Conservation (phyloP, 345 rosid genomes). For the Erucastrum elatum region DNA sequence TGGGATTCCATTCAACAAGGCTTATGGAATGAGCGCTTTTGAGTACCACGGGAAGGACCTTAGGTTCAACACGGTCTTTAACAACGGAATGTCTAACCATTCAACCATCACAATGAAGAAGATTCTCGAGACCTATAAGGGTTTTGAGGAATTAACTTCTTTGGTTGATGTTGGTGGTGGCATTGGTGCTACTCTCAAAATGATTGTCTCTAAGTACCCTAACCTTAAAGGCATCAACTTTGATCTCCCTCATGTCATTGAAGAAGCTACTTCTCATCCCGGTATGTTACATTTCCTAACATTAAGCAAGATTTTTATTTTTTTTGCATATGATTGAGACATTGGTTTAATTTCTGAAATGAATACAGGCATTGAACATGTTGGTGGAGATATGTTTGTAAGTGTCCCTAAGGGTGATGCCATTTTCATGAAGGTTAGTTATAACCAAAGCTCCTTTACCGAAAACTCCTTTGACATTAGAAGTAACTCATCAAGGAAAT, state of each 20-base stretch:
- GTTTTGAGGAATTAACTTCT: conserved; percentile 61
- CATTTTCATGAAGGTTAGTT: conserved; percentile 85
- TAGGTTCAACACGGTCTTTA: conserved; percentile 78
- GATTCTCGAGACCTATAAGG: conserved; percentile 65
- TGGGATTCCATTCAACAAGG: conserved; percentile 81
- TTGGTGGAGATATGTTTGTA: conserved; percentile 90
- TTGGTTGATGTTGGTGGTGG: conserved; percentile 96
- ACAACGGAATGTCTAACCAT: conserved; percentile 67
- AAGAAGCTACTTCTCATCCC: conserved; percentile 65
- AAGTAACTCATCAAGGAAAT: not conserved
- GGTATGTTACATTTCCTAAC: conserved; percentile 44
- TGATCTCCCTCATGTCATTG: conserved; percentile 77
- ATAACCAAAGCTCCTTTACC: not conserved
- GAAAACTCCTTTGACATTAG: not conserved
- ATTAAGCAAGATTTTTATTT: not conserved
- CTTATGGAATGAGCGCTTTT: conserved; percentile 73
- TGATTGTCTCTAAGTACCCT: conserved; percentile 74
- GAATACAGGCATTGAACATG: conserved; percentile 67
- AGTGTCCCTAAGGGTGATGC: conserved; percentile 85
- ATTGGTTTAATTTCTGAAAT: not conserved
- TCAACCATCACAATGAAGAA: conserved; percentile 76
- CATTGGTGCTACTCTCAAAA: conserved; percentile 62
- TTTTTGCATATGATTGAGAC: not conserved
- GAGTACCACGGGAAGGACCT: conserved; percentile 78
- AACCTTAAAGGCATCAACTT: conserved; percentile 78